Percentiles rank a stretch among this genome's conserved stretches.
These are phyloP conservation scores for Xylona heveae DNA, from an alignment of 495 filamentous ascomycete genomes.

Conservation along the genomic window DNA sequence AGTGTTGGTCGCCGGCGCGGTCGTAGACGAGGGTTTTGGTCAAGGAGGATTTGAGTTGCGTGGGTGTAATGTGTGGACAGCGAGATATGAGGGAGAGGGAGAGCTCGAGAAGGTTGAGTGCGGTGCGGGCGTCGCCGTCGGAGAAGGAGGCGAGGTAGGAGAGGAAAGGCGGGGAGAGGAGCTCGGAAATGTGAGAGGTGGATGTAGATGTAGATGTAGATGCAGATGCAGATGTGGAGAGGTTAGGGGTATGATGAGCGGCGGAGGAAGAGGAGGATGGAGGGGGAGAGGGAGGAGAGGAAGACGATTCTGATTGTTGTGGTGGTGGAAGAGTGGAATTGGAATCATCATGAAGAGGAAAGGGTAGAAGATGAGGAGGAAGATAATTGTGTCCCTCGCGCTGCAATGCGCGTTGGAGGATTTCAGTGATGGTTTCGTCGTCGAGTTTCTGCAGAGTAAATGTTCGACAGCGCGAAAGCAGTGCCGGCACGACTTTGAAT, in stretches of 20 bases:
- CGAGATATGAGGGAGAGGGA: conserved; percentile 35
- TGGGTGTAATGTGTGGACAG: conserved; percentile 24
- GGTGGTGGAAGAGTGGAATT: no score
- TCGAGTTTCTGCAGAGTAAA: conserved; percentile 65
- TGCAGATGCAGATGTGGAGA: no score
- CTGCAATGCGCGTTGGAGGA: conserved; percentile 51
- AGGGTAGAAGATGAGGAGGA: no score
- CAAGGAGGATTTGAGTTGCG: conserved; percentile 52
- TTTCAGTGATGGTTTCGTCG: conserved; percentile 43
- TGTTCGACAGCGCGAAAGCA: conserved; percentile 74
- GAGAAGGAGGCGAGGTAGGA: conserved; percentile 65
- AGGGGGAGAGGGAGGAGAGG: no score
- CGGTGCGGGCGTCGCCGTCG: conserved; percentile 82
- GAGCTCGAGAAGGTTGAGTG: conserved; percentile 79
- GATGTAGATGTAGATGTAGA: no score
- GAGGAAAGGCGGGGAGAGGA: conserved; percentile 61
- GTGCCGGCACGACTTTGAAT: conserved; percentile 78
- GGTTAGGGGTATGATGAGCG: no score
- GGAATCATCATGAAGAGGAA: no score
- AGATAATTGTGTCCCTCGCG: conserved; percentile 33
- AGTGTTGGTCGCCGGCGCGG: conserved; percentile 85
- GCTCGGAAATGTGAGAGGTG: no score
- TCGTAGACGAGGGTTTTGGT: conserved; percentile 91
- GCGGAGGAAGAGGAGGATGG: no score
- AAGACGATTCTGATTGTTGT: no score